Conservation (phyloP, 2,329 filamentous ascomycete genomes). For the Leptoxyphium fumago region DNA sequence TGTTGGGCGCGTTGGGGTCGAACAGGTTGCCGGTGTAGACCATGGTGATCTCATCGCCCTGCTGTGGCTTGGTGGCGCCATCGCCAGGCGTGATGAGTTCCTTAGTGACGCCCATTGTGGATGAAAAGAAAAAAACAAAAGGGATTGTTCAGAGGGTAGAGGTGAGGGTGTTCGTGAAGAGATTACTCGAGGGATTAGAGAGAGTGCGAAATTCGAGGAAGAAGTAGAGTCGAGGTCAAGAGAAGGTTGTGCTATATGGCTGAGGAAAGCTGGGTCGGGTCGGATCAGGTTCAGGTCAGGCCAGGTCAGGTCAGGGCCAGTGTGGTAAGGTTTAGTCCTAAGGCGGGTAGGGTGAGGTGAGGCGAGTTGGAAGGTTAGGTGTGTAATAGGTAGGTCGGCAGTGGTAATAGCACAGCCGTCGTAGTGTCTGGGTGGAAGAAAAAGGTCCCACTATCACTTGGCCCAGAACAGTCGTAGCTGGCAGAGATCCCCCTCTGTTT, state of each 20-base stretch:
- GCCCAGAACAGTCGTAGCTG: background rate
- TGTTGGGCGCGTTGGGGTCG: slow-evolving; percentile 44
- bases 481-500: background rate
- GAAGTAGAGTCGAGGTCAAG: too few relatives aligned
- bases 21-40: slow-evolving; percentile 85
- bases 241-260: too few relatives aligned
- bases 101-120: slow-evolving; percentile 50
- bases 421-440: background rate
- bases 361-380: too few relatives aligned
- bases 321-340: too few relatives aligned
- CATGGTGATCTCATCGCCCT: slow-evolving; percentile 65
- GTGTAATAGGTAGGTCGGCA: too few relatives aligned
- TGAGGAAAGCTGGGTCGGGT: too few relatives aligned
- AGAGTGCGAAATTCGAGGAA: background rate
- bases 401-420: too few relatives aligned
- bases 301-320: too few relatives aligned
- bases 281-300: too few relatives aligned
- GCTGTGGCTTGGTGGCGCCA: slow-evolving; percentile 42
- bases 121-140: background rate
- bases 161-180: too few relatives aligned
- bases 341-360: too few relatives aligned
- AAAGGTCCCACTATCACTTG: background rate
- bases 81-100: slow-evolving; percentile 46
- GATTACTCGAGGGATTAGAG: background rate
- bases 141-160: background rate